phyloP scores from a whole-genome alignment of 2,329 filamentous ascomycete genomes.

The Chaetomiaceae sp. region DNA sequence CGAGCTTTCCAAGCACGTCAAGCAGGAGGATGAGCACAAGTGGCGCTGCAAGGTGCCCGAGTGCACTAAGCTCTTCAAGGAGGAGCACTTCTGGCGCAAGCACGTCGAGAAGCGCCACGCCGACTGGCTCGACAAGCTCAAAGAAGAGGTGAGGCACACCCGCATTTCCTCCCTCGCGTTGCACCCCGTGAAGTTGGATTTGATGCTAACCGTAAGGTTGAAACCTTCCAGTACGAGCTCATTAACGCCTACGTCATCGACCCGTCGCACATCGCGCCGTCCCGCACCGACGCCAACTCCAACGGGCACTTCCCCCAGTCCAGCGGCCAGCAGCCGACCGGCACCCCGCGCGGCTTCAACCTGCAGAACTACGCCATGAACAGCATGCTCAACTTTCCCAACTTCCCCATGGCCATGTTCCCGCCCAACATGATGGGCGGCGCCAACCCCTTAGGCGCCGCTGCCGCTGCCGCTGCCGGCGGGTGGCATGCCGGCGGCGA shows the following conservation, averaged over 20 bases:
- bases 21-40: conserved; percentile 96
- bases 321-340: conserved; percentile 67
- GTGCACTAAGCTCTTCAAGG: conserved; percentile 95
- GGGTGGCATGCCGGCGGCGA: conserved; percentile 50
- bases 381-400: conserved; percentile 52
- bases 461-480: too few species aligned
- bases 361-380: conserved; percentile 64
- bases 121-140: conserved; percentile 77
- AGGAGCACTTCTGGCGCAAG: conserved; percentile 94
- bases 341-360: conserved; percentile 89
- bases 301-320: conserved; percentile 89
- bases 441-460: conserved; percentile 38
- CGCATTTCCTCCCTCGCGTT: conserved; percentile 19
- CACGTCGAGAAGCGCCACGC: conserved; percentile 93
- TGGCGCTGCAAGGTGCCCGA: conserved; percentile 95
- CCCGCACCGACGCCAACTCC: conserved; percentile 86
- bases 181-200: neutral
- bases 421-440: conserved; percentile 46
- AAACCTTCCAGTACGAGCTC: conserved; percentile 63
- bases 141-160: conserved; percentile 74
- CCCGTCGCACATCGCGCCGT: conserved; percentile 88
- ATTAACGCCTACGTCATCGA: conserved; percentile 94
- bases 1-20: conserved; percentile 80
- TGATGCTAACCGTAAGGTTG: conserved; percentile 7
- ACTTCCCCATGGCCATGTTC: conserved; percentile 38